Evolutionary conservation across 2,329 filamentous ascomycete species (phyloP), one percentile per base, ranked within the genome.

Genomic region (Aspergillus brunneoviolaceus): DNA sequence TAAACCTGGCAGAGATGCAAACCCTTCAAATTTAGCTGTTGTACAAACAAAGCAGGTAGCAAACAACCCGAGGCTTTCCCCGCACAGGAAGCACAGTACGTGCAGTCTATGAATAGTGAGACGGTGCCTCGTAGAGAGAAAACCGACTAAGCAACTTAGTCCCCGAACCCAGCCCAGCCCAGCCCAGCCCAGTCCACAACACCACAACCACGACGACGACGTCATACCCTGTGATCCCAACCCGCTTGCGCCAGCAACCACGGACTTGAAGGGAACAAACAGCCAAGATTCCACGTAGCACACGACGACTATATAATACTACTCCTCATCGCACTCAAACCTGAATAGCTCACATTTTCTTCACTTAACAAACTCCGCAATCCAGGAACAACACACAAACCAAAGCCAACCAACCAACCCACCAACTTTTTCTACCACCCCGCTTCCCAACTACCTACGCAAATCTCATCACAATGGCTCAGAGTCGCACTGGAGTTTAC

Each of bases 401-500:
- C 50, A n/a, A 52, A 23, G 0, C 50, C 3, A 33, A 42, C 16
- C 16, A 16, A 16, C 16, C 50, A n/a, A 52, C 31, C 5, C 23
- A 42, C 39, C 16, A 16, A 7, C 16, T n/a, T 19, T 19, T 9
- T 9, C 2, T 12, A 45, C 39, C 16, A 45, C 39, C 39, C 14
- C 39, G 6, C 33, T 16, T 6, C 39, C 39, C 39, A 7, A 7
- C 55, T 48, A 57, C n/a, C 55, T 19, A 52, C 19, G 45, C 49
- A 64, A 47, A 7, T 19, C 52, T 51, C 4, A 39, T 23, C 59
- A 72, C 45, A 47, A 76, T 76, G 74, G 71, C 74, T 21, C 76
- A 75, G 63, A 74, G 64, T 62, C 72, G 75, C 58, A 67, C 72
- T 39, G 67, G 69, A 19, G 58, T 77, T 45, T 77, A 73, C 67